Conservation (phyloP, 2,329 filamentous ascomycete species). For the Macroventuria anomochaeta region DNA sequence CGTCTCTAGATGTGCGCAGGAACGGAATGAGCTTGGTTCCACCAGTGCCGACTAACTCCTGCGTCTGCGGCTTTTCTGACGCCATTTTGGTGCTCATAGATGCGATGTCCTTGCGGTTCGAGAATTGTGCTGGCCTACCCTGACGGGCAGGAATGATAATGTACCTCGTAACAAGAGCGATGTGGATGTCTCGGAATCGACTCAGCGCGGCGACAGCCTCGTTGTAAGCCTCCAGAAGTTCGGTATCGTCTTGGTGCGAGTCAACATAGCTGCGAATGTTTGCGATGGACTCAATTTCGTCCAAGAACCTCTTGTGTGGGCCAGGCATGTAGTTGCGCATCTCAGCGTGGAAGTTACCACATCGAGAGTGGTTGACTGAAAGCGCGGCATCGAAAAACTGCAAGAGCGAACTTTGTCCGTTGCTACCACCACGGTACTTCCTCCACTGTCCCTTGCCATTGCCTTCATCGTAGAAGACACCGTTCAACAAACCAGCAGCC, state of each 20-base stretch:
- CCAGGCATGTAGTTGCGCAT: constrained; percentile 64
- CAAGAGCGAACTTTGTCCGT: constrained; percentile 62
- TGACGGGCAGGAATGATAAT: constrained; percentile 55
- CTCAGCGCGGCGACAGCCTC: constrained; percentile 54
- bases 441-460: constrained; percentile 57
- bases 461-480: constrained; percentile 61
- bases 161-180: constrained; percentile 61
- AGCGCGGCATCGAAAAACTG: constrained; percentile 62
- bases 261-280: constrained; percentile 57
- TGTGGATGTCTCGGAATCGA: constrained; percentile 59
- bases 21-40: constrained; percentile 62
- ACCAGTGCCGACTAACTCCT: constrained; percentile 58
- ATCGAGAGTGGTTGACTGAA: constrained; percentile 56
- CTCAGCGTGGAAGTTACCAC: constrained; percentile 49
- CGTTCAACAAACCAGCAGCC: constrained; percentile 57
- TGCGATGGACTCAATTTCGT: constrained; percentile 53
- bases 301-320: constrained; percentile 58
- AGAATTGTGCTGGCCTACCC: constrained; percentile 27
- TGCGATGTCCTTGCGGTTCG: constrained; percentile 51
- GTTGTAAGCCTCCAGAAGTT: constrained; percentile 55
- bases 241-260: constrained; percentile 36
- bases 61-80: constrained; percentile 38
- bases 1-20: constrained; percentile 59
- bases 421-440: constrained; percentile 61
- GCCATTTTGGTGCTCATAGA: constrained; percentile 53